Evolutionary conservation across 257 asterid genomes (phyloP), one percentile per base, ranked within the genome.

Genomic region (Rauvolfia tetraphylla): DNA sequence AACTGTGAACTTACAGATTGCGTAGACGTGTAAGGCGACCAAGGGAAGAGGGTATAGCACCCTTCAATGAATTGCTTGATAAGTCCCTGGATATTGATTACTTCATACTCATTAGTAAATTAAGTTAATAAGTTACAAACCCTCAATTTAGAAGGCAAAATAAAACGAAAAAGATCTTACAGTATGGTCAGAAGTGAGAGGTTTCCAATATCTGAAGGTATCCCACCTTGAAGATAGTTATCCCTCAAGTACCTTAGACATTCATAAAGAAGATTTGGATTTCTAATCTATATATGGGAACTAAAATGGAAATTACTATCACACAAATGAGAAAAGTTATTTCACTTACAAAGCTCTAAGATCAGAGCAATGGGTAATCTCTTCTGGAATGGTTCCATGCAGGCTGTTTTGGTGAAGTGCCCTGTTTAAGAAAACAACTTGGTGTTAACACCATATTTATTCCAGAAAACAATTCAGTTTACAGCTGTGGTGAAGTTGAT

Each of bases 371-470:
- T 83, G 81, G 33, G 84, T 83, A 81, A 95, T 89, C 66, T 91
- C 98, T 76, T 76, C 83, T 7, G 98, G 99, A 79, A 95, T 93
- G 49, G 41, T 48, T 41, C 99, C 97, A 81, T 93, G 98, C 57
- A 93, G 93, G 71, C 89, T 88, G 81, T 95, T 95, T 86, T 90
- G 96, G 76, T 93, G 97, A 81, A 95, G 97, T 38, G 98, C 98
- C 90, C 99, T 95, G 66, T 72, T 83, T 81, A 70, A 53, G 56
- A 39, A 39, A 62, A 39, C 23, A 14, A 41, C 22, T 25, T 39
- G 48, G 42, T 27, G 3, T 9, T 22, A 51, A 71, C 54, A 82
- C 25, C 41, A 33, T 22, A 72, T 25, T 7, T 13, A 36, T 41
- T 0, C 51, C 20, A 18, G 17, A 65, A 20, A 72, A 38, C 1